Conservation (phyloP, 192 early-diverging fungal species). For the Rhizophagus prolifer region DNA sequence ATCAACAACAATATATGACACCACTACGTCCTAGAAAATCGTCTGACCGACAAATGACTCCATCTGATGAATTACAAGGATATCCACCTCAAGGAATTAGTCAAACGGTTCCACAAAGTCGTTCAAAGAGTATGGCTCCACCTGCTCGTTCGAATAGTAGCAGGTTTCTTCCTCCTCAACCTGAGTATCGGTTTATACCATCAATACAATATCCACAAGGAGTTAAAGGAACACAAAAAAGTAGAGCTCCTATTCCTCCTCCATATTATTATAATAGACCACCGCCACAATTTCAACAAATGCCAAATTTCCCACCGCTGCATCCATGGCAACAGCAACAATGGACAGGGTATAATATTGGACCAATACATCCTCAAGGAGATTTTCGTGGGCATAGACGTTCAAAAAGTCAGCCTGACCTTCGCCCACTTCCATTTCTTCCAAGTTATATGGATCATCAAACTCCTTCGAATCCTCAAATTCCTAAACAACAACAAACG, state of each 20-base stretch:
- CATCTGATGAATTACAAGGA: neutral
- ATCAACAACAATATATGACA: neutral
- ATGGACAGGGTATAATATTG: neutral
- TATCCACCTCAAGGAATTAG: neutral
- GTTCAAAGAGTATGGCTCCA: neutral
- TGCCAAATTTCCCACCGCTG: neutral
- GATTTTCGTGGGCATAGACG: neutral
- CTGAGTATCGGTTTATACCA: neutral
- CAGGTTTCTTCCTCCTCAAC: neutral
- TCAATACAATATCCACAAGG: neutral
- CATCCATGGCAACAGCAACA: conserved; percentile 1
- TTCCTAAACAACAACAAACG: neutral
- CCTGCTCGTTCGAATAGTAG: neutral
- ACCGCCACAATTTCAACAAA: neutral
- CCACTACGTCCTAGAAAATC: neutral
- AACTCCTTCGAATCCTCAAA: neutral
- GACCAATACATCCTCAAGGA: neutral
- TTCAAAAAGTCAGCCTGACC: neutral
- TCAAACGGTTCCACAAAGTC: neutral
- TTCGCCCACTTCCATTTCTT: neutral
- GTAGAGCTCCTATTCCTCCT: neutral
- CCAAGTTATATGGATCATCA: neutral
- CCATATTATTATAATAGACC: neutral
- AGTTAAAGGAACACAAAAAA: neutral
- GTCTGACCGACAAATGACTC: neutral